A percentile compares a stretch with the other conserved stretches of the same genome.
Evolutionary conservation across 345 rosid species (phyloP).

Genomic region (Luvunga scandens): DNA sequence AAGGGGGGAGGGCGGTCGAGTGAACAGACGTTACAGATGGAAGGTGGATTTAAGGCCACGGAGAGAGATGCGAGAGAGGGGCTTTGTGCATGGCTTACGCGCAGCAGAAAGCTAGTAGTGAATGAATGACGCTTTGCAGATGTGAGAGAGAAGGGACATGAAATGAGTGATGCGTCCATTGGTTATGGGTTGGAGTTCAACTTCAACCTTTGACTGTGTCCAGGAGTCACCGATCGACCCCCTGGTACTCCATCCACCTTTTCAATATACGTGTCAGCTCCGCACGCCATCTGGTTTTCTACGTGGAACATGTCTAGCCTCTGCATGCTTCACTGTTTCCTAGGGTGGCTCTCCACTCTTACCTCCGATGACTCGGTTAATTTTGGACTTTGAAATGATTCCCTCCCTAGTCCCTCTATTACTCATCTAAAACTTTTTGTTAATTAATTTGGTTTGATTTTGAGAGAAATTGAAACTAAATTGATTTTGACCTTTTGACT

Average conservation of each 20-base stretch:
- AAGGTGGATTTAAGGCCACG: slow-evolving; percentile 26
- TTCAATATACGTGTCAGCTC: slow-evolving; percentile 26
- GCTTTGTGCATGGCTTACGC: slow-evolving; percentile 58
- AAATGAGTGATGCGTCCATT: too few relatives aligned
- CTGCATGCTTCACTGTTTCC: neutral
- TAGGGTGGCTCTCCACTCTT: neutral
- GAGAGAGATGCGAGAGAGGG: neutral
- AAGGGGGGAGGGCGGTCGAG: neutral
- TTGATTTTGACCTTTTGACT: too few relatives aligned
- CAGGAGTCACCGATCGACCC: slow-evolving; percentile 38
- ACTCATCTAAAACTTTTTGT: too few relatives aligned
- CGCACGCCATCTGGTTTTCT: neutral
- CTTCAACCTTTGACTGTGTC: slow-evolving; percentile 17
- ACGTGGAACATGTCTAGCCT: slow-evolving; percentile 31
- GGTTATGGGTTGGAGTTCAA: too few relatives aligned
- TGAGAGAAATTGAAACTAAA: too few relatives aligned
- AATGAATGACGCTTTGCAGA: slow-evolving; percentile 37
- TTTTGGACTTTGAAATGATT: neutral
- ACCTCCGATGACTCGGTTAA: neutral
- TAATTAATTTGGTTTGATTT: too few relatives aligned
- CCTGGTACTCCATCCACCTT: slow-evolving; percentile 26
- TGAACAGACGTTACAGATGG: slow-evolving; percentile 25
- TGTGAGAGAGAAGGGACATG: neutral
- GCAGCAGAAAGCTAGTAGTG: slow-evolving; percentile 35
- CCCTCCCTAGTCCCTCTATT: too few relatives aligned